Percentiles rank a stretch among this genome's conserved stretches.
Evolutionary conservation across 208 protist species (phyloP).

Genomic region (Trypanosoma theileri): DNA sequence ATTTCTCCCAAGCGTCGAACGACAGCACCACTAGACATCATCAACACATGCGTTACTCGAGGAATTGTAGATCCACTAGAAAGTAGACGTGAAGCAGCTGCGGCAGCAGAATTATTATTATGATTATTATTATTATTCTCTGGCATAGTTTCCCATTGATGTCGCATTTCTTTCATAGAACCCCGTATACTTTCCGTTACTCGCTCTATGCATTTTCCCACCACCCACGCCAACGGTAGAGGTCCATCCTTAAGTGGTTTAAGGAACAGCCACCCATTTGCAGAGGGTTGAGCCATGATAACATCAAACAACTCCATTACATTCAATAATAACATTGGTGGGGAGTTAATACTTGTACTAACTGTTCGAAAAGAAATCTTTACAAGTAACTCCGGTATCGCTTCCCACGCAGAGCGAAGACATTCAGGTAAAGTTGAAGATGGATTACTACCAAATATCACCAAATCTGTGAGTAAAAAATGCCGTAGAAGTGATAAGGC

Average conservation of each 20-base stretch:
- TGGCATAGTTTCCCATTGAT: conserved; percentile 9
- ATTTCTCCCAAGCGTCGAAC: conserved; percentile 35
- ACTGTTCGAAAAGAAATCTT: background rate
- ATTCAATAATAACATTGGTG: conserved; percentile 10
- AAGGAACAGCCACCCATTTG: conserved; percentile 34
- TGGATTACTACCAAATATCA: conserved; percentile 7
- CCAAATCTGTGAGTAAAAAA: conserved; percentile 49
- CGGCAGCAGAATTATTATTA: background rate
- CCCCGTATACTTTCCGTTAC: conserved; percentile 29
- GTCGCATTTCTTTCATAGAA: conserved; percentile 38
- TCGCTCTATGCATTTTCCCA: conserved; percentile 26
- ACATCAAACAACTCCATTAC: conserved; percentile 29
- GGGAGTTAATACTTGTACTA: background rate
- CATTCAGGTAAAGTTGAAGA: background rate
- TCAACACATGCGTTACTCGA: conserved; percentile 27
- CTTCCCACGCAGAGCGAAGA: conserved; percentile 21
- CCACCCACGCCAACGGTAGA: conserved; percentile 13
- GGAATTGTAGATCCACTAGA: conserved; percentile 29
- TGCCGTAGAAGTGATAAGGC: conserved; percentile 44
- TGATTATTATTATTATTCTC: conserved; percentile 10
- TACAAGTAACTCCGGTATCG: conserved; percentile 30
- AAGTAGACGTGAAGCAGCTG: conserved; percentile 24
- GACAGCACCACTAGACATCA: conserved; percentile 26
- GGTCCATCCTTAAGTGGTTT: conserved; percentile 21
- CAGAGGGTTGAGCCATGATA: conserved; percentile 19